phyloP scores from a whole-genome alignment of 768 basidiomycete genomes.

The Polyporus arcularius region DNA sequence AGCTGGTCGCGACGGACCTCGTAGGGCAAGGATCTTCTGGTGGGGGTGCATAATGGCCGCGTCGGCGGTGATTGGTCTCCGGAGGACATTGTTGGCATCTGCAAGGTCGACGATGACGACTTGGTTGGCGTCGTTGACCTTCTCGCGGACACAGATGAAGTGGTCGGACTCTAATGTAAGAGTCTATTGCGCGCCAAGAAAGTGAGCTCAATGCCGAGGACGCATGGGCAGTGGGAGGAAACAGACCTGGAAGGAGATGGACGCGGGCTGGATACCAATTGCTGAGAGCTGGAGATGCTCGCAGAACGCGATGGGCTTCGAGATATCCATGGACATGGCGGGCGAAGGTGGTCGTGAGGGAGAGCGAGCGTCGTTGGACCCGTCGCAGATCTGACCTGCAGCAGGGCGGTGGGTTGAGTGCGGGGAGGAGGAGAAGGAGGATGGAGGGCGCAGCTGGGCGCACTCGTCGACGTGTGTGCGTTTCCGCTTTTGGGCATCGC shows the following conservation, averaged over 20 bases:
- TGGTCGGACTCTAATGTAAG: conserved; percentile 97
- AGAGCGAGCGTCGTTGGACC: conserved; percentile 23
- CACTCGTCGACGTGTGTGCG: conserved; percentile 22
- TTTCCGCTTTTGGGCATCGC: conserved; percentile 15
- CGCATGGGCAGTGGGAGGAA: neutral
- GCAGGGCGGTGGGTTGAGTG: conserved; percentile 17
- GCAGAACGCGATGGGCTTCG: conserved; percentile 85
- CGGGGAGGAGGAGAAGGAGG: conserved; percentile 1
- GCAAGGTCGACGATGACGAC: conserved; percentile 98
- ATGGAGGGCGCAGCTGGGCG: neutral
- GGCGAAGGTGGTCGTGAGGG: conserved; percentile 13
- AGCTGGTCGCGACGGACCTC: conserved; percentile 52
- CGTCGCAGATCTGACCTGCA: conserved; percentile 27
- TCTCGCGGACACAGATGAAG: conserved; percentile 97
- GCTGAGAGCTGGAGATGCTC: conserved; percentile 95
- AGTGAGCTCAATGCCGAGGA: neutral
- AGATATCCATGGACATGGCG: conserved; percentile 33
- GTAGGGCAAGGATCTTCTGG: conserved; percentile 95
- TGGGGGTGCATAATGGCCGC: conserved; percentile 98
- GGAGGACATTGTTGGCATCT: conserved; percentile 96
- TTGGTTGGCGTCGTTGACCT: conserved; percentile 92
- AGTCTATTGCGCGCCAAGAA: conserved; percentile 47
- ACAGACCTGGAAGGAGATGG: conserved; percentile 92
- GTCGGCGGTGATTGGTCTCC: conserved; percentile 96
- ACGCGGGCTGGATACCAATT: conserved; percentile 92